Conservation (phyloP, 208 protist species). For the Crithidia acanthocephali region DNA sequence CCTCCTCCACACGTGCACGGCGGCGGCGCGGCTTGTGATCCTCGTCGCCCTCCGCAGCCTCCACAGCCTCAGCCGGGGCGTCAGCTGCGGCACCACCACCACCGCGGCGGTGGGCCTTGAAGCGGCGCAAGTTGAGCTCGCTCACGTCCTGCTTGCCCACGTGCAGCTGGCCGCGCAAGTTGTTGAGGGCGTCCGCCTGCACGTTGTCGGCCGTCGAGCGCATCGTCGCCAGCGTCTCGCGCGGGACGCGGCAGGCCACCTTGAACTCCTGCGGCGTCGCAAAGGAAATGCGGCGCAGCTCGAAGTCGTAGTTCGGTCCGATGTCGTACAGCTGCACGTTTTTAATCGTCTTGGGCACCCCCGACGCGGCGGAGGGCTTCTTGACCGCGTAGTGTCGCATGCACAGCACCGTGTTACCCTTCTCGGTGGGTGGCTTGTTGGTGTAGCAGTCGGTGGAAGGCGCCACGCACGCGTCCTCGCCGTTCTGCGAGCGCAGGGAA, state of each 20-base stretch:
- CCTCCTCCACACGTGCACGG: slow-evolving; percentile 17
- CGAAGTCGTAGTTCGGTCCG: slow-evolving; percentile 88
- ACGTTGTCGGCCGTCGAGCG: slow-evolving; percentile 76
- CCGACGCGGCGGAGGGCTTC: slow-evolving; percentile 60
- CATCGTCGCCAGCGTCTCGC: slow-evolving; percentile 59
- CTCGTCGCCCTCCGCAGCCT: slow-evolving; percentile 12
- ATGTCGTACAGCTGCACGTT: slow-evolving; percentile 79
- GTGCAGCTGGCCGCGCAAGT: slow-evolving; percentile 86
- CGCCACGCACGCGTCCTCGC: slow-evolving; percentile 71
- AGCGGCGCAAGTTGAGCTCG: slow-evolving; percentile 81
- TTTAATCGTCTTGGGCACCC: slow-evolving; percentile 47
- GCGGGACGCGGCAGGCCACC: slow-evolving; percentile 63
- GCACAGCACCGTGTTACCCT: slow-evolving; percentile 67
- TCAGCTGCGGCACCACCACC: background rate
- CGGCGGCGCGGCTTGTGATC: slow-evolving; percentile 18
- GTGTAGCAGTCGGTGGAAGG: slow-evolving; percentile 77
- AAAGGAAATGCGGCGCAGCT: slow-evolving; percentile 74
- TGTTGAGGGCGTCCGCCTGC: slow-evolving; percentile 67
- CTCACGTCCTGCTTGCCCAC: slow-evolving; percentile 78
- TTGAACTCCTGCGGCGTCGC: slow-evolving; percentile 85
- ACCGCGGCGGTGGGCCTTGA: slow-evolving; percentile 74
- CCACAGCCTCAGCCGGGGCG: background rate
- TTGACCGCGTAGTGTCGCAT: slow-evolving; percentile 87
- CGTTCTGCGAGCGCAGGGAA: slow-evolving; percentile 75
- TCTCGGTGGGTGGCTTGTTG: slow-evolving; percentile 52